Evolutionary conservation across 2,329 filamentous ascomycete species (phyloP).

Genomic region (Neonectria neomacrospora): DNA sequence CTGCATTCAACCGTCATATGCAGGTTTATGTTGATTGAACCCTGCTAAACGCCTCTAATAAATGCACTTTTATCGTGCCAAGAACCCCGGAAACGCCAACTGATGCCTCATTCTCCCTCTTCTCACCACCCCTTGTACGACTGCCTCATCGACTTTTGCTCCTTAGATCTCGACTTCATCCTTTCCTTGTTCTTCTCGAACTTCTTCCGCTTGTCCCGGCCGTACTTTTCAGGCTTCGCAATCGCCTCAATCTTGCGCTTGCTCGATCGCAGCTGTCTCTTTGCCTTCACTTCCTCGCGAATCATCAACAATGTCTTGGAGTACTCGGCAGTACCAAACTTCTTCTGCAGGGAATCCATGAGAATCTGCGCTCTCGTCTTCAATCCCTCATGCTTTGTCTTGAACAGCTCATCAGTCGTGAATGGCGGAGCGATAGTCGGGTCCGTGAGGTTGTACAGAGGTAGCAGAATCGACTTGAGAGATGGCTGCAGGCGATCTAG

Average conservation of each 20-base stretch:
- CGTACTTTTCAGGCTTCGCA: conserved; percentile 80
- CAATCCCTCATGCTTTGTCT: conserved; percentile 74
- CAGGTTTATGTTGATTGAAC: conserved; percentile 25
- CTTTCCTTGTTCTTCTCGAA: conserved; percentile 85
- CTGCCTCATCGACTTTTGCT: conserved; percentile 77
- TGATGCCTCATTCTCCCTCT: conserved; percentile 32
- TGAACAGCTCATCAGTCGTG: conserved; percentile 77
- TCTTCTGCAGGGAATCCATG: conserved; percentile 85
- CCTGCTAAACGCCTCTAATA: conserved; percentile 34
- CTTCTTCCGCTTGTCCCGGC: conserved; percentile 83
- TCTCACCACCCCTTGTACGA: conserved; percentile 68
- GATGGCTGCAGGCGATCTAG: conserved; percentile 68
- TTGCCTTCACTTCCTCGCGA: conserved; percentile 75
- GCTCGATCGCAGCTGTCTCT: conserved; percentile 77
- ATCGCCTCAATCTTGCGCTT: conserved; percentile 94
- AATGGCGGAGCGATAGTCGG: conserved; percentile 77
- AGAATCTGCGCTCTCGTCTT: conserved; percentile 79
- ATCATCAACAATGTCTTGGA: conserved; percentile 79
- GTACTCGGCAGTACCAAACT: conserved; percentile 83
- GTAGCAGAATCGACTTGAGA: conserved; percentile 68
- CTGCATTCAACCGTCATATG: conserved; percentile 26
- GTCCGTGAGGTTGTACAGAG: conserved; percentile 86
- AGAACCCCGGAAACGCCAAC: conserved; percentile 43
- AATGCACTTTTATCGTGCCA: conserved; percentile 29
- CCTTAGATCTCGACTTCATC: conserved; percentile 80